Conservation (phyloP, 192 early-diverging fungal species). For the Linnemannia elongata region DNA sequence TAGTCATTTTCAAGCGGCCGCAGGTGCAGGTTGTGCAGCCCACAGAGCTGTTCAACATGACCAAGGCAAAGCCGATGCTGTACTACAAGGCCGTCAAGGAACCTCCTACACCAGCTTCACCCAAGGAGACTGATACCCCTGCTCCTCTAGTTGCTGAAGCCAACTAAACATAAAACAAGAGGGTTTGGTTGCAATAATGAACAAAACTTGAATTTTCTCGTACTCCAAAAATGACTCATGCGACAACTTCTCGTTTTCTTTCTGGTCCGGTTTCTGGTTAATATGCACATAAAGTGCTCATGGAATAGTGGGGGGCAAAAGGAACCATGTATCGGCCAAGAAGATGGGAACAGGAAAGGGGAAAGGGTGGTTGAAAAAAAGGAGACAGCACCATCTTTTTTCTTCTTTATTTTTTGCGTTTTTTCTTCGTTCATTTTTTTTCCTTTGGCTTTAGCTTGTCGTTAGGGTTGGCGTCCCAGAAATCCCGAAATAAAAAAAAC, state of each 20-base stretch:
- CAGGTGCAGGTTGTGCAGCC: slow-evolving; percentile 33
- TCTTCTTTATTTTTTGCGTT: slow-evolving; percentile 14
- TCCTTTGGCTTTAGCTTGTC: not conserved
- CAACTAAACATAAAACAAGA: not conserved
- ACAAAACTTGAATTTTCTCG: not conserved
- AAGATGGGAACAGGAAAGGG: not conserved
- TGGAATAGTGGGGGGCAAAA: not conserved
- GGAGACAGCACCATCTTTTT: slow-evolving; percentile 46
- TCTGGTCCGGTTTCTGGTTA: not conserved
- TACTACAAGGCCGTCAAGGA: slow-evolving; percentile 51
- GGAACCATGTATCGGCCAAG: not conserved
- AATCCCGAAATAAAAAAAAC: not conserved
- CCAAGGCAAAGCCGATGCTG: slow-evolving; percentile 35
- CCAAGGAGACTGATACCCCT: not conserved
- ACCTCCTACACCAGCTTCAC: slow-evolving; percentile 11
- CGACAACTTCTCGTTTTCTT: not conserved
- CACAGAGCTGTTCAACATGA: slow-evolving; percentile 38
- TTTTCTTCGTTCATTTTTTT: not conserved
- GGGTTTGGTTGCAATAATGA: not conserved
- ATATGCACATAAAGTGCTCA: not conserved
- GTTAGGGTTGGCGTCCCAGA: not conserved
- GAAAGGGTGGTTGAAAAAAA: not conserved
- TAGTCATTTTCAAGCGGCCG: slow-evolving; percentile 29
- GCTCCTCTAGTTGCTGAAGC: not conserved
- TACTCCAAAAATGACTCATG: not conserved